Percentiles rank a stretch among this genome's conserved stretches.
Conservation (phyloP, 495 filamentous ascomycete genomes). For the Penicillium roqueforti region DNA sequence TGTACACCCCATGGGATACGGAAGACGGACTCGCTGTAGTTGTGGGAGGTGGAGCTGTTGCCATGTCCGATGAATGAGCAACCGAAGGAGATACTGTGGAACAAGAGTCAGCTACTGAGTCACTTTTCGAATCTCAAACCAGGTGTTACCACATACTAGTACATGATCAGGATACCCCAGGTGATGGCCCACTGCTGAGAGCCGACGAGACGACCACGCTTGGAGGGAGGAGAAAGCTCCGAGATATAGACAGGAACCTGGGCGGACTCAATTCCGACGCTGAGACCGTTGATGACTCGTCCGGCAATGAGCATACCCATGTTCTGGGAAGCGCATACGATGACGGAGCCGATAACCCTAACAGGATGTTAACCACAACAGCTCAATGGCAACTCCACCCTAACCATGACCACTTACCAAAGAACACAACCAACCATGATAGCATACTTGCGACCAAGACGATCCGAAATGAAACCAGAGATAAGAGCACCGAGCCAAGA, state of each 20-base stretch:
- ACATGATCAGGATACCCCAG: conserved; percentile 84
- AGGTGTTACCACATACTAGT: conserved; percentile 36
- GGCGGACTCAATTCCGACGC: conserved; percentile 74
- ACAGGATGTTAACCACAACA: background rate
- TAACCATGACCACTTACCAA: conserved; percentile 43
- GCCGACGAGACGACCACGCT: conserved; percentile 69
- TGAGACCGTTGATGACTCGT: conserved; percentile 73
- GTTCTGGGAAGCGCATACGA: conserved; percentile 69
- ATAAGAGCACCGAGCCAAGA: conserved; percentile 68
- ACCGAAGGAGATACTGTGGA: conserved; percentile 62
- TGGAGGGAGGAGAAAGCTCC: conserved; percentile 66
- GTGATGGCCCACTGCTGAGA: conserved; percentile 79
- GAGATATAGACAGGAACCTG: conserved; percentile 80
- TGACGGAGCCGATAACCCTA: conserved; percentile 60
- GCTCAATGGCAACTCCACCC: background rate
- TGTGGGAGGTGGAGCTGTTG: conserved; percentile 5
- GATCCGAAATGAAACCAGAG: conserved; percentile 66
- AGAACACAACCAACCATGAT: conserved; percentile 63
- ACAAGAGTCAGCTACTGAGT: background rate
- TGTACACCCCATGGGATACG: conserved; percentile 76
- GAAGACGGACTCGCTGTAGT: conserved; percentile 53
- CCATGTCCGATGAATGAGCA: conserved; percentile 55
- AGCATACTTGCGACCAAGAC: conserved; percentile 60
- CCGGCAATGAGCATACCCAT: conserved; percentile 71
- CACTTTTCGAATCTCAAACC: too few relatives aligned